Base-by-base conservation (phyloP, 192 early-diverging fungal genomes). In the Rhizoclosmatium globosum region DNA sequence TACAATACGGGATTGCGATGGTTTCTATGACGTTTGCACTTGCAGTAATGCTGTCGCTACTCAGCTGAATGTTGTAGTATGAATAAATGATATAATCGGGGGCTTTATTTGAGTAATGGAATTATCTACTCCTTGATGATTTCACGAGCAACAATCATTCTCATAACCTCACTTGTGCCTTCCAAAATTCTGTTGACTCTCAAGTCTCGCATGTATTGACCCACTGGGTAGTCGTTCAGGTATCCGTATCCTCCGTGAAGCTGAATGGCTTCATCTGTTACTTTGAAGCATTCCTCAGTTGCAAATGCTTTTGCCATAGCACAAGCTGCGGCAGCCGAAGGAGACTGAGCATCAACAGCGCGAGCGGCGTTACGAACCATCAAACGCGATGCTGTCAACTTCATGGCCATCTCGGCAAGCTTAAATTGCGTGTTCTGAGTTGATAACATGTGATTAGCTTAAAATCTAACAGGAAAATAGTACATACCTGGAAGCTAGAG, bases 161-260 rank as follows among this genome's bases (percentile, higher is more conserved):
- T 80, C 89, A 91, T 91, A 17, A 91, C 79, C 61, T 91, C 87
- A 79, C 87, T 91, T 4, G 89, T 91, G n/a, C 89, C 88, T 69
- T 91, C 89, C 6, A 91, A 81, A 67, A 91, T 91, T 47, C 86
- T 85, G 82, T 91, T 87, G 3, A 91, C 89, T 38, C 89, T 78
- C 23, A 86, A 59, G 62, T 90, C 90, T 3, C 90, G 82, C 64
- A 89, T 57, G 68, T 86, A 90, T 67, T 89, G 88, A 60, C 90
- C 87, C 19, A 91, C 83, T 58, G 86, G 81, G 71, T 89, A 89
- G 71, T 88, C 87, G 79, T 91, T 88, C 76, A 91, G 60, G 83
- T 91, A 91, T 39, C 89, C 88, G 41, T 89, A 90, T 48, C 88
- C 88, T 42, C 88, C 88, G 50, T 89, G 87, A 72, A 90, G 65